Evolutionary conservation across 495 filamentous ascomycete genomes (phyloP), one percentile per base, ranked within the genome.

Genomic region (Talaromyces liani): DNA sequence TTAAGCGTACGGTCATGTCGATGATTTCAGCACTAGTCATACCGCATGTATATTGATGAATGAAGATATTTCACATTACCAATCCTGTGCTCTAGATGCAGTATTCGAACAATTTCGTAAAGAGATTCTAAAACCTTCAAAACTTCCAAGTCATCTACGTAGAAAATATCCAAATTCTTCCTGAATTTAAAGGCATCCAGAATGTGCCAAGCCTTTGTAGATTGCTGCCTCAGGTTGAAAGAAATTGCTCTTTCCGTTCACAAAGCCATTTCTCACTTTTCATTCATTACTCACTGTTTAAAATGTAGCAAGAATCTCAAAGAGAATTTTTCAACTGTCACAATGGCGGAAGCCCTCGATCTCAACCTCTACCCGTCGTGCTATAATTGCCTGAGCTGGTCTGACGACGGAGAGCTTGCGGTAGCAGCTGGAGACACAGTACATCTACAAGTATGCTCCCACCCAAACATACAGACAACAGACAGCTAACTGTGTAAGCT

Each of bases 351-450:
- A 6, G 70, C 76, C 0, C 54, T 79, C 20, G 69, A 77, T 56
- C 65, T 79, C 3, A 68, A 70, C 12, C 57, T 75, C 16, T 74
- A 68, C 41, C 77, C 79, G 6, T 80, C 77, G 4, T 79, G 75
- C 64, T 70, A 71, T n/a, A 71, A 84, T 65, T 84, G 82, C 59
- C 73, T 88, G 12, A 73, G 79, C 54, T 89, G 87, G 85, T 88
- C 87, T 0, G 67, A 75, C 34, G 85, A 88, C 69, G 84, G 84
- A 33, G 81, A 87, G 60, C 72, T 89, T 18, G 86, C 87, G 6
- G 66, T 88, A 56, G 82, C 81, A 7, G 80, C 81, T 6, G 81
- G 82, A 22, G 85, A 88, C 65, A 70, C 81, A 65, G 80, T 88
- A 31, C 73, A 85, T 25, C 74, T 88, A 41, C 68, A 87, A 61